Conservation (phyloP, 208 protist genomes). For the Leishmania amazonensis region DNA sequence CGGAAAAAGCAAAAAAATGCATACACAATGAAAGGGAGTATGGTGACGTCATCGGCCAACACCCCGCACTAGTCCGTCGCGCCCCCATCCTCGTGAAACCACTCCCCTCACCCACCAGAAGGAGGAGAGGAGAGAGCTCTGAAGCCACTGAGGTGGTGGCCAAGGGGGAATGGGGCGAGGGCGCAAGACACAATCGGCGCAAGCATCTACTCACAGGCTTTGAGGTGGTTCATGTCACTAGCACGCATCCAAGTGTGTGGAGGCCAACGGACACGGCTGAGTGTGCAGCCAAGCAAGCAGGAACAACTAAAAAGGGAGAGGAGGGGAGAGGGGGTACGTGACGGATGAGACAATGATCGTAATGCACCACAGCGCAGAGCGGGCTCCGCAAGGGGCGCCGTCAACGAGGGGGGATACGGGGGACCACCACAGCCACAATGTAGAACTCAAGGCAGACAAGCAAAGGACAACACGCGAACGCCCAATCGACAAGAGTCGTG, state of each 20-base stretch:
- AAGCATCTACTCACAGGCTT: not conserved
- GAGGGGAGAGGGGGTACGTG: too few relatives aligned
- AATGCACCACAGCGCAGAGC: too few relatives aligned
- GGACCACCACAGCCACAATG: too few relatives aligned
- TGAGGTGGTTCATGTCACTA: not conserved
- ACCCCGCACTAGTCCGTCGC: not conserved
- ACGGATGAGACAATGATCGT: too few relatives aligned
- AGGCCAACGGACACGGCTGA: not conserved
- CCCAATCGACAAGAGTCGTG: too few relatives aligned
- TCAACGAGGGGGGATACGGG: too few relatives aligned
- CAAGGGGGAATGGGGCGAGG: not conserved
- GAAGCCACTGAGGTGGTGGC: not conserved
- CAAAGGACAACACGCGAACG: too few relatives aligned
- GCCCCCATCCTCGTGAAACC: not conserved
- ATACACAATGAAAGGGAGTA: not conserved
- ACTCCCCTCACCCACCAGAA: not conserved
- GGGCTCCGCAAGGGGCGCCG: too few relatives aligned
- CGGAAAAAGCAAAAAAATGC: not conserved
- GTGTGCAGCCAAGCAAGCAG: not conserved
- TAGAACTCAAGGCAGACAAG: too few relatives aligned
- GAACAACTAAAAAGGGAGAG: not conserved
- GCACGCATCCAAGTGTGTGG: not conserved
- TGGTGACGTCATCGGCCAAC: not conserved
- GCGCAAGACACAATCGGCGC: not conserved
- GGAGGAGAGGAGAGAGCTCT: not conserved